Percentiles rank a stretch among this genome's conserved stretches.
phyloP scores from a whole-genome alignment of 805 yeast genomes.

The Peterozyma toletana region DNA sequence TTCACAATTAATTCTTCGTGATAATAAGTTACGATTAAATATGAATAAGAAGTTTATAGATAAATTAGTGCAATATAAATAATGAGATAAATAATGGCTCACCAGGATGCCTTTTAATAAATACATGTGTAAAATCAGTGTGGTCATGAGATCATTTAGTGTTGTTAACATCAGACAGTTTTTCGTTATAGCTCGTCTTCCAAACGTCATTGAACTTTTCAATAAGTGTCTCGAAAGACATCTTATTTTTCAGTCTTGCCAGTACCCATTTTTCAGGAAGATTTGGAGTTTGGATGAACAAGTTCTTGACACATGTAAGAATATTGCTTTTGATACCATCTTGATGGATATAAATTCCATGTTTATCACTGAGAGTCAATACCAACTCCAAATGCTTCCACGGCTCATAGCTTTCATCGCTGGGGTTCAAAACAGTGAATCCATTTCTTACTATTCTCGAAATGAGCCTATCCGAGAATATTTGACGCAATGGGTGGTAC shows the following conservation, averaged over 20 bases:
- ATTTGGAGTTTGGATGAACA: not conserved
- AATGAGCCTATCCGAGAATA: slow-evolving; percentile 11
- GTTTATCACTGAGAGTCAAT: slow-evolving; percentile 9
- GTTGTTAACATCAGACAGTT: too few species aligned
- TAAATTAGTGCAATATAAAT: too few species aligned
- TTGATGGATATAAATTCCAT: slow-evolving; percentile 12
- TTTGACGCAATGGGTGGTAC: slow-evolving; percentile 13
- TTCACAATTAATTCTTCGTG: too few species aligned
- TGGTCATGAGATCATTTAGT: too few species aligned
- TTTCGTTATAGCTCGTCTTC: not conserved
- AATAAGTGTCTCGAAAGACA: not conserved
- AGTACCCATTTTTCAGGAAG: not conserved
- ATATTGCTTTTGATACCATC: slow-evolving; percentile 1
- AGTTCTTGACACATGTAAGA: not conserved
- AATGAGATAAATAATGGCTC: too few species aligned
- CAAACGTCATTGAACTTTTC: slow-evolving; percentile 4
- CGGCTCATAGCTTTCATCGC: slow-evolving; percentile 7
- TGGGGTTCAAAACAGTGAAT: not conserved
- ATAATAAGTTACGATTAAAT: too few species aligned
- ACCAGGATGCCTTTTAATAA: too few species aligned
- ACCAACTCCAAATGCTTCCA: slow-evolving; percentile 16
- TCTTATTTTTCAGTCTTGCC: not conserved
- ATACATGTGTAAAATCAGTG: too few species aligned
- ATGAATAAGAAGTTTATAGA: too few species aligned
- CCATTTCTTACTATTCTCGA: slow-evolving; percentile 11